A percentile compares a stretch with the other conserved stretches of the same genome.
phyloP scores from a whole-genome alignment of 2,329 filamentous ascomycete genomes.

The Sporothrix pallida region DNA sequence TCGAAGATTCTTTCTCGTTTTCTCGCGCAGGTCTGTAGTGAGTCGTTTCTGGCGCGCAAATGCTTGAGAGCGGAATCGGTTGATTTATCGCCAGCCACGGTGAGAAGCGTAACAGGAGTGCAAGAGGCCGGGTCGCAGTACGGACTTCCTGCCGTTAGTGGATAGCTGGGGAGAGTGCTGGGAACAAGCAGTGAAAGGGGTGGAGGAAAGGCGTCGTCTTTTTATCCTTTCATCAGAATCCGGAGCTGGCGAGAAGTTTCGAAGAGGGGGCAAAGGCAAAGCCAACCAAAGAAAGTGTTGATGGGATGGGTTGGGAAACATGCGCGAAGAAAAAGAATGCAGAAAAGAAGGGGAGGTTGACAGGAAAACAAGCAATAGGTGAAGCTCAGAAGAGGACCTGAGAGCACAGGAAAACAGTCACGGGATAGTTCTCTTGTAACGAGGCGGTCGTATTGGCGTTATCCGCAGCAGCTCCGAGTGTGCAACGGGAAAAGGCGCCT shows the following conservation, averaged over 20 bases:
- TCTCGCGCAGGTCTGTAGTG: too few relatives aligned
- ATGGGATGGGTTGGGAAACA: neutral
- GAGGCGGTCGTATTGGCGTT: neutral
- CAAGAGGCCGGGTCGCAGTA: neutral
- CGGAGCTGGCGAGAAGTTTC: neutral
- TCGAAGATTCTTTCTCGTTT: too few relatives aligned
- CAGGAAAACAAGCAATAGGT: neutral
- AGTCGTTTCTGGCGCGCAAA: neutral
- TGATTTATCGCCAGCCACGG: neutral
- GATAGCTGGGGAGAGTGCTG: neutral
- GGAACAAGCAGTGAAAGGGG: neutral
- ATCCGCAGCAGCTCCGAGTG: constrained; percentile 22
- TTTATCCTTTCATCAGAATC: neutral
- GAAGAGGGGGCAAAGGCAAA: neutral
- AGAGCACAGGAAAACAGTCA: constrained; percentile 27
- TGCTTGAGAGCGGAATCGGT: neutral
- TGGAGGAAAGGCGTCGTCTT: neutral
- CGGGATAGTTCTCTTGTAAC: constrained; percentile 24
- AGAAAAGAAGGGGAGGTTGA: neutral
- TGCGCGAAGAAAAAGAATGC: constrained; percentile 2
- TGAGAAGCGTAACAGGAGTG: neutral
- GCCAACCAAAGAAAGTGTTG: neutral
- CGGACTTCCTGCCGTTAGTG: too few relatives aligned
- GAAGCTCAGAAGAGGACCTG: too few relatives aligned
- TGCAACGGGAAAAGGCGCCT: constrained; percentile 25